A percentile compares a stretch with the other conserved stretches of the same genome.
phyloP scores from a whole-genome alignment of 2,329 filamentous ascomycete genomes.

The Xylariaceae sp. region DNA sequence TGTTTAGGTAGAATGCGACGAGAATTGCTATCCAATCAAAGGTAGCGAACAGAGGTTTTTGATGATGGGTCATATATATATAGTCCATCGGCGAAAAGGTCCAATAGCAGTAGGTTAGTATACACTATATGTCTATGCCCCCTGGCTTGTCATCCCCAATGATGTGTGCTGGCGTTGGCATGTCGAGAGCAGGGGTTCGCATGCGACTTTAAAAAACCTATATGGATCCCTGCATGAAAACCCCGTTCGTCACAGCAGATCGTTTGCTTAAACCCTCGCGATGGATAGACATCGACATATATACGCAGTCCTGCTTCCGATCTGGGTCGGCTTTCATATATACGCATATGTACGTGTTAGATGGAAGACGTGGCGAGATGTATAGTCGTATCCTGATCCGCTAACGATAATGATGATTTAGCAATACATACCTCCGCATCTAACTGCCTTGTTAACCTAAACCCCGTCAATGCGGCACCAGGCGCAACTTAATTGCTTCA shows the following conservation, averaged over 20 bases:
- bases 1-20: constrained; percentile 4
- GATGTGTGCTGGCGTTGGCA: constrained; percentile 21
- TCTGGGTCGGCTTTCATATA: no score
- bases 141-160: not conserved
- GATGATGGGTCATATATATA: constrained; percentile 11
- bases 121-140: constrained; percentile 4
- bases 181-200: constrained; percentile 25
- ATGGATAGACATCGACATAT: no score
- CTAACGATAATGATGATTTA: no score
- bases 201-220: constrained; percentile 15
- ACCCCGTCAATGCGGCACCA: not conserved
- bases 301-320: no score
- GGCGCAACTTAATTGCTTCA: not conserved
- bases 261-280: constrained; percentile 6
- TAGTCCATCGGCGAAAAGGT: constrained; percentile 3
- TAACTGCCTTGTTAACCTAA: no score
- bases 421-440: no score
- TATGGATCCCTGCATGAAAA: constrained; percentile 22
- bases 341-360: no score
- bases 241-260: constrained; percentile 12
- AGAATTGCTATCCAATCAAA: constrained; percentile 21
- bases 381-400: no score
- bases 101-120: constrained; percentile 8
- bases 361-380: no score
- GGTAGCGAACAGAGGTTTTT: constrained; percentile 2